Evolutionary conservation across 106 monocot species (phyloP).

Genomic region (Phalaenopsis aphrodite): DNA sequence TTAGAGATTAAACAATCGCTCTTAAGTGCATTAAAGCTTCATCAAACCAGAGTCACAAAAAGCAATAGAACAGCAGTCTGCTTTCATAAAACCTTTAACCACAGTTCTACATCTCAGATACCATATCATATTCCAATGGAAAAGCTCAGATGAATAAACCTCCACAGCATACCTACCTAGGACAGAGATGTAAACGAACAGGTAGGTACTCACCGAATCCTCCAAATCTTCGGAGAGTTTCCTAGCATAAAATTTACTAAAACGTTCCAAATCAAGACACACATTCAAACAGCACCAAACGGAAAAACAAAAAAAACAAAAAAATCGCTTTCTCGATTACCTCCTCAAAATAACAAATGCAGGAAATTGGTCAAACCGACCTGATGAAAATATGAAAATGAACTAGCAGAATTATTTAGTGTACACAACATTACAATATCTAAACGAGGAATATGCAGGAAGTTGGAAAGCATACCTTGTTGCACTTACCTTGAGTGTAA

Average conservation of each 20-base stretch:
- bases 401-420: neutral
- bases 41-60: neutral
- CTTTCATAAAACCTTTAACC: neutral
- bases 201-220: neutral
- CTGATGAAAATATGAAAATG: neutral
- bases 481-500: slow-evolving; percentile 25
- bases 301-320: neutral
- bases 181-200: too few relatives aligned
- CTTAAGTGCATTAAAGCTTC: neutral
- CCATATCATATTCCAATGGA: neutral
- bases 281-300: neutral
- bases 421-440: neutral
- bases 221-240: neutral
- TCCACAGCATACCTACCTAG: too few relatives aligned
- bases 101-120: neutral
- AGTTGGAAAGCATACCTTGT: slow-evolving; percentile 9
- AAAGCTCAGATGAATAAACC: neutral
- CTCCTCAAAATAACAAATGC: neutral
- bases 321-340: neutral
- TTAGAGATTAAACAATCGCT: neutral
- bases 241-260: neutral
- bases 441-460: neutral
- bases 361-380: neutral
- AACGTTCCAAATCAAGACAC: neutral
- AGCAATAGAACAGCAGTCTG: neutral